Evolutionary conservation across 768 basidiomycete species (phyloP).

Genomic region (Hirschioporus abietinus): DNA sequence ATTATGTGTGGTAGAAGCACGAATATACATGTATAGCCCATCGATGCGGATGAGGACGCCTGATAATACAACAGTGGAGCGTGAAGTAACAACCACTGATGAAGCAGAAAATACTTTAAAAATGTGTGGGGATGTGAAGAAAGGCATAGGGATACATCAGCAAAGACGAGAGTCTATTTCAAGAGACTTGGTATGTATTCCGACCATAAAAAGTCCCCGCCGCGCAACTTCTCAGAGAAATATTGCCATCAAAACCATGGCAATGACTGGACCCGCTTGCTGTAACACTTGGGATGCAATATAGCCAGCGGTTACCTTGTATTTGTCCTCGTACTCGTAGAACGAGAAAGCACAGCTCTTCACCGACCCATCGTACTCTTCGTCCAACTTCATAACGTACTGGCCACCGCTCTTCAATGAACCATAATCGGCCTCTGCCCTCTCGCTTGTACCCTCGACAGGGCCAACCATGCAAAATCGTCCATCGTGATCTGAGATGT

Average conservation of each 20-base stretch:
- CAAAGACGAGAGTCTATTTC: no score
- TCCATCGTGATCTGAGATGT: not conserved
- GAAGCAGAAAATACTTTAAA: no score
- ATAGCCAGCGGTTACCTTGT: not conserved
- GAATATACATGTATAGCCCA: no score
- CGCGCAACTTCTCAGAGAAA: not conserved
- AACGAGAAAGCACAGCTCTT: not conserved
- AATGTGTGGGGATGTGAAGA: no score
- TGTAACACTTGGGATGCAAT: not conserved
- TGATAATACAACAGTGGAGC: no score
- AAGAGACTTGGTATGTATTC: no score
- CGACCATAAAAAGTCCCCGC: no score
- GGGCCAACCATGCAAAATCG: not conserved
- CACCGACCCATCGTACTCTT: not conserved
- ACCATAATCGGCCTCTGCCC: not conserved
- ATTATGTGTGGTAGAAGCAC: no score
- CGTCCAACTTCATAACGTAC: not conserved
- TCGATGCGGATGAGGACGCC: no score
- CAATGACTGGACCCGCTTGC: not conserved
- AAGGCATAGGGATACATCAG: no score
- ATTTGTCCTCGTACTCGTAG: not conserved
- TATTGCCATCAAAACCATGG: conserved; percentile 1
- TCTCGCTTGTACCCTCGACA: not conserved
- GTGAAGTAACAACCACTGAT: no score
- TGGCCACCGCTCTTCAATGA: not conserved